Conservation (phyloP, 192 early-diverging fungal species). For the Coemansia reversa region DNA sequence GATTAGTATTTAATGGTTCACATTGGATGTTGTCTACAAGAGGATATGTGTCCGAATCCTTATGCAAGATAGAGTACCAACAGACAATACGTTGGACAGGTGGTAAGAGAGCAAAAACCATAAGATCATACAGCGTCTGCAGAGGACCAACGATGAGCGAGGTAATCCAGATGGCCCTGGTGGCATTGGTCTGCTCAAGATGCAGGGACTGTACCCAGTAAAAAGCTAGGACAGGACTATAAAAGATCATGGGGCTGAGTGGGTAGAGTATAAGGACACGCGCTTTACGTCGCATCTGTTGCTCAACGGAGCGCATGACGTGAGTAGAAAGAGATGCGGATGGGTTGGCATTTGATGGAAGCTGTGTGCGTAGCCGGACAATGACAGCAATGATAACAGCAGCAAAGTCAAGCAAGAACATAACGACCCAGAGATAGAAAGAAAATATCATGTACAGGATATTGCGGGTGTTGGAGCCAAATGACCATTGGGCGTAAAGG, state of each 20-base stretch:
- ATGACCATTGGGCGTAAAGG: conserved; percentile 42
- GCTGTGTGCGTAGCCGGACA: conserved; percentile 17
- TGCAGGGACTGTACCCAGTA: conserved; percentile 47
- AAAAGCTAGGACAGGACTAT: conserved; percentile 26
- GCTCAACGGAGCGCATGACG: conserved; percentile 43
- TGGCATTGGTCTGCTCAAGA: conserved; percentile 20
- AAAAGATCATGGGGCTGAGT: conserved; percentile 46
- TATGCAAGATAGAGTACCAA: conserved; percentile 45
- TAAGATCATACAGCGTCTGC: conserved; percentile 32
- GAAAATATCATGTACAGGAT: conserved; percentile 35
- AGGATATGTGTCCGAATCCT: conserved; percentile 24
- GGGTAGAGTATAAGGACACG: conserved; percentile 41
- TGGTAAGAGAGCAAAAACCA: conserved; percentile 37
- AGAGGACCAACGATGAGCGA: conserved; percentile 27
- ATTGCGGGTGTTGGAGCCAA: conserved; percentile 28
- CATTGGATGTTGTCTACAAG: conserved; percentile 22
- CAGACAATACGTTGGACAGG: conserved; percentile 43
- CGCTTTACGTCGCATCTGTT: conserved; percentile 46
- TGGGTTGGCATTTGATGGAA: conserved; percentile 21
- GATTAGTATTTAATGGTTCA: conserved; percentile 26
- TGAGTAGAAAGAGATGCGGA: conserved; percentile 27
- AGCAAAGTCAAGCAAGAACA: conserved; percentile 41
- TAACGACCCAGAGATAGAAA: conserved; percentile 37
- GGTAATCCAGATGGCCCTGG: conserved; percentile 26
- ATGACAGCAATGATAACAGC: conserved; percentile 33